Percentiles rank a stretch among this genome's conserved stretches.
Evolutionary conservation across 768 basidiomycete species (phyloP).

Genomic region (Naematelia encephala): DNA sequence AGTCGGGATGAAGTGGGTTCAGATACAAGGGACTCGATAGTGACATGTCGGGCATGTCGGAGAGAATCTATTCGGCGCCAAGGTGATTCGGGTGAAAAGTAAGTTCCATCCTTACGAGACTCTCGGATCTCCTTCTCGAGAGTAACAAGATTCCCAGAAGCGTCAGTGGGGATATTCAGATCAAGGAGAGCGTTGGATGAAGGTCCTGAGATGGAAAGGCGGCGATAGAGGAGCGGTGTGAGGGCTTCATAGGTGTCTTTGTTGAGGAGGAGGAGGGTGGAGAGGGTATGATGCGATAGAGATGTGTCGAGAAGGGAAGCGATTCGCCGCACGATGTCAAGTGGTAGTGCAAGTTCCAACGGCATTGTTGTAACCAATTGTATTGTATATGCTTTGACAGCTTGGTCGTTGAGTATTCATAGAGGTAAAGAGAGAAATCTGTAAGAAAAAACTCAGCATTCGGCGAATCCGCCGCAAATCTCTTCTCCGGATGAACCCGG

Average conservation of each 20-base stretch:
- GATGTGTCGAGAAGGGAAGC: not conserved
- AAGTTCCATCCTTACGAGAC: not conserved
- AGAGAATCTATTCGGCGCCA: slow-evolving; percentile 9
- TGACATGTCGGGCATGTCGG: slow-evolving; percentile 11
- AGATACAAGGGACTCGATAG: slow-evolving; percentile 5
- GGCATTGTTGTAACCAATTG: not conserved
- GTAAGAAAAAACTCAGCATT: not conserved
- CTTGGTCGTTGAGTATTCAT: too few relatives aligned
- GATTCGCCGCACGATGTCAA: slow-evolving; percentile 3
- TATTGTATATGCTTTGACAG: too few relatives aligned
- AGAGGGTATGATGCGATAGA: not conserved
- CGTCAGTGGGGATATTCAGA: not conserved
- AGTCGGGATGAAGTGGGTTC: slow-evolving; percentile 8
- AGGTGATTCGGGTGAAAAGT: not conserved
- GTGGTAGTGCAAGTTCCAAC: not conserved
- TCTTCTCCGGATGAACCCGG: not conserved
- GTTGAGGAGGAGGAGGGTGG: slow-evolving; percentile 9
- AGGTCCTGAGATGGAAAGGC: slow-evolving; percentile 5
- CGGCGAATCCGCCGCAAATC: not conserved
- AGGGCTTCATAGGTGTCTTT: slow-evolving; percentile 17
- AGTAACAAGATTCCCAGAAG: not conserved
- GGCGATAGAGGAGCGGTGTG: slow-evolving; percentile 15
- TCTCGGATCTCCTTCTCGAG: not conserved
- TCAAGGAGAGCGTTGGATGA: slow-evolving; percentile 11
- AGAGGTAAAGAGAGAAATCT: not conserved